Evolutionary conservation across 805 yeast species (phyloP).

Genomic region (Monosporozyma servazzii): DNA sequence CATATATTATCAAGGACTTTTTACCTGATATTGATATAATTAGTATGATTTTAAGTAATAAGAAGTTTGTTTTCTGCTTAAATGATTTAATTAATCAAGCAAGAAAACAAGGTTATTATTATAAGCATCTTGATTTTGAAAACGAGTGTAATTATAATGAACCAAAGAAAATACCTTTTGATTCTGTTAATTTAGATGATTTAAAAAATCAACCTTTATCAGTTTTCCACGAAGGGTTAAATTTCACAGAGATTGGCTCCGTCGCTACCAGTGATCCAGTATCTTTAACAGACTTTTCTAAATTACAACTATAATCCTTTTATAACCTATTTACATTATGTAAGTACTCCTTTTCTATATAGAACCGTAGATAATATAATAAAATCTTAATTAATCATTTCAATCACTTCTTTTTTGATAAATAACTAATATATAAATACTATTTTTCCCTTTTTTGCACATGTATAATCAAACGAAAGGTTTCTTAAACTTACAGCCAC

Average conservation of each 20-base stretch:
- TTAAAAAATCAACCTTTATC: background rate
- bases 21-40: background rate
- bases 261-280: background rate
- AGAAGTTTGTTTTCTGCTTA: background rate
- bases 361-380: too few species aligned
- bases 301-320: too few species aligned
- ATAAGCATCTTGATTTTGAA: background rate
- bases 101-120: background rate
- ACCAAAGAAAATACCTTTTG: slow-evolving; percentile 1
- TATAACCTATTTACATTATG: too few species aligned
- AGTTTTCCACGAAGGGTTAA: background rate
- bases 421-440: too few species aligned
- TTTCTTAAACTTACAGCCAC: too few species aligned
- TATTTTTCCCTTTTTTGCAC: too few species aligned
- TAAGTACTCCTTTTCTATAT: too few species aligned
- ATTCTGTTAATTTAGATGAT: background rate
- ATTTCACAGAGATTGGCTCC: background rate
- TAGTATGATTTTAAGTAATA: too few species aligned
- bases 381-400: too few species aligned
- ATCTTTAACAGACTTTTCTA: background rate
- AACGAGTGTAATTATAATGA: background rate
- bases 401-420: too few species aligned
- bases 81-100: background rate
- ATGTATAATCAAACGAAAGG: too few species aligned
- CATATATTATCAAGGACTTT: background rate